Base-by-base conservation (phyloP, 1,284 basidiomycete genomes). In the Pyrrhoderma noxium region DNA sequence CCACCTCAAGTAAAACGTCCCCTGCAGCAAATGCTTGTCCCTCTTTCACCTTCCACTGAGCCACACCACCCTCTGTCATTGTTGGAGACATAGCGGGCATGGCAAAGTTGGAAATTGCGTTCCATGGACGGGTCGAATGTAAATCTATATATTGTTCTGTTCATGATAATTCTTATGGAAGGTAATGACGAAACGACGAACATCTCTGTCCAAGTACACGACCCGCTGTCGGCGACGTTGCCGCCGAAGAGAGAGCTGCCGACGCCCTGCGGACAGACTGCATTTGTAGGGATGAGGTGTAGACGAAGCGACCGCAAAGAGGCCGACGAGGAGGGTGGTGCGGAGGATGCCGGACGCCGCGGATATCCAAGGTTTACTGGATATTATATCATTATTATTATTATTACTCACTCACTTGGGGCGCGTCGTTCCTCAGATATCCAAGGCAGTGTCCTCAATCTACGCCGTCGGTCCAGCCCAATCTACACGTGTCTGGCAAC, bases 41-140 rank as follows among this genome's bases (percentile, higher is more conserved):
- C 63, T 92, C 90, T 60, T 81, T 77, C 71, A 86, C 86, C 75
- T 96, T 97, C 95, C 95, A 99, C 21, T 74, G 74, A 0, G 92
- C 75, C 58, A 99, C 93, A 13, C 91, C 93, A 56, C 95, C 95
- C 67, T 97, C 94, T 4, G 92, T 94, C 95, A 98, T 99, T 4
- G 95, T 98, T 16, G 95, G 95, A 1, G 91, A 94, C 93, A 98
- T 97, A 58, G 90, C 90, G n/a, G 90, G 90, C 89, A 93, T 93
- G 57, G 77, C 70, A 56, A 93, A 76, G 54, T 80, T 79, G 38
- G 85, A 81, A 45, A 88, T 74, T 27, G 80, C 87, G 60, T 67
- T 65, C 42, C 83, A 77, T 49, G 63, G 61, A 40, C 68, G 61
- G 21, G 79, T 75, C 40, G 73, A 70, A 66, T 85, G 85, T 47